Evolutionary conservation across 495 filamentous ascomycete genomes (phyloP).

Genomic region (Aspergillus olivimuriae): DNA sequence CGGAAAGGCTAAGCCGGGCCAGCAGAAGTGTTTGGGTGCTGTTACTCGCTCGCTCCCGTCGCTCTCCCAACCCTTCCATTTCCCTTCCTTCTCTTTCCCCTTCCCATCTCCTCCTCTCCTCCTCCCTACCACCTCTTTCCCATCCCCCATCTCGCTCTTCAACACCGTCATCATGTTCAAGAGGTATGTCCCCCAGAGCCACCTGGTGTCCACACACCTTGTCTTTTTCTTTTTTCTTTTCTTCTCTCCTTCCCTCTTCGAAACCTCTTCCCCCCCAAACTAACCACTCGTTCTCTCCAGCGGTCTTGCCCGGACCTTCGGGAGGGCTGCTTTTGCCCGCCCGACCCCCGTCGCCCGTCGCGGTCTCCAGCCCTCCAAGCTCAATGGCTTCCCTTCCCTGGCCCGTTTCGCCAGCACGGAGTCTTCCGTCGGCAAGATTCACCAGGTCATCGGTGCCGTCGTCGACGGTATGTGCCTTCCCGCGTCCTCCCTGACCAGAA

Average conservation of each 20-base stretch:
- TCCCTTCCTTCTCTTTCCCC: slow-evolving; percentile 27
- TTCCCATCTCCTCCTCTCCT: slow-evolving; percentile 25
- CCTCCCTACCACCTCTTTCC: too few species aligned
- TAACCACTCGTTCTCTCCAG: slow-evolving; percentile 41
- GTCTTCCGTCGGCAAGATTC: slow-evolving; percentile 69
- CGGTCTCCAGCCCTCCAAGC: slow-evolving; percentile 58
- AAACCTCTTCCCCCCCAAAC: slow-evolving; percentile 37
- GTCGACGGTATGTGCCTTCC: slow-evolving; percentile 52
- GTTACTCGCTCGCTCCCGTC: slow-evolving; percentile 37
- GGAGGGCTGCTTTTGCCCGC: slow-evolving; percentile 68
- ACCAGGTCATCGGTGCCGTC: slow-evolving; percentile 75
- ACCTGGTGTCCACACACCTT: too few species aligned
- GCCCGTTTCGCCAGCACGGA: slow-evolving; percentile 68
- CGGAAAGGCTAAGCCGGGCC: slow-evolving; percentile 40
- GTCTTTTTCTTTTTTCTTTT: slow-evolving; percentile 34
- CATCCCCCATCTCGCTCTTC: slow-evolving; percentile 43
- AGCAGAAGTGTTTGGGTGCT: slow-evolving; percentile 28
- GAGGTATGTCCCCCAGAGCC: slow-evolving; percentile 60
- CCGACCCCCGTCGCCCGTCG: slow-evolving; percentile 61
- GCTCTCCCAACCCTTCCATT: slow-evolving; percentile 31
- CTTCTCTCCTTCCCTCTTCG: slow-evolving; percentile 26
- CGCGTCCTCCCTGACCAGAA: slow-evolving; percentile 13
- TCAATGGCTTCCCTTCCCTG: slow-evolving; percentile 52
- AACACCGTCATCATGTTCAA: slow-evolving; percentile 73
- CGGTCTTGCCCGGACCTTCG: slow-evolving; percentile 73